Conservation (phyloP, 805 yeast species). For the Candida rishiriensis region DNA sequence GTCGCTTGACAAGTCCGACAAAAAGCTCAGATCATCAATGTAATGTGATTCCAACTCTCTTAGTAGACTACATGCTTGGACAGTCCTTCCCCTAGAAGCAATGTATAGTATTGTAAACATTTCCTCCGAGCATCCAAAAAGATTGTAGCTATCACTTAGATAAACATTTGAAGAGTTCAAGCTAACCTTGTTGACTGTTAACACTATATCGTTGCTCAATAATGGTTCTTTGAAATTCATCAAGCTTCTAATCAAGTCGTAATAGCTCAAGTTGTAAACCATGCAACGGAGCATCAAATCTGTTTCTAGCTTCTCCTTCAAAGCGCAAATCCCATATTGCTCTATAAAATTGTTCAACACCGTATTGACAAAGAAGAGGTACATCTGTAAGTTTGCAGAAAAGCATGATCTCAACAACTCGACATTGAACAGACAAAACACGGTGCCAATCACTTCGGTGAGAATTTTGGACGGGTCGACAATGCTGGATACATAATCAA, state of each 20-base stretch:
- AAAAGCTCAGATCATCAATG: background rate
- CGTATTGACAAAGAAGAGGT: constrained; percentile 3
- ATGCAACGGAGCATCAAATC: constrained; percentile 4
- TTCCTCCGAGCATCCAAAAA: constrained; percentile 10
- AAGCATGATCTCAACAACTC: constrained; percentile 7
- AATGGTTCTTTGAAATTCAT: constrained; percentile 9
- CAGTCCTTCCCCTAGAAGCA: constrained; percentile 7
- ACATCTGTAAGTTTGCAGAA: background rate
- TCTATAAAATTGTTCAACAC: constrained; percentile 3
- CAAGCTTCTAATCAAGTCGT: constrained; percentile 7
- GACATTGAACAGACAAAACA: constrained; percentile 4
- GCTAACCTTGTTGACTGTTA: constrained; percentile 3
- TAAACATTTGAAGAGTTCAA: constrained; percentile 1
- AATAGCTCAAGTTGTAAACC: constrained; percentile 6
- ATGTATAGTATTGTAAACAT: constrained; percentile 6
- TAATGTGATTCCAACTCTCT: constrained; percentile 1
- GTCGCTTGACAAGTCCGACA: constrained; percentile 1
- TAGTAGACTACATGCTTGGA: constrained; percentile 3
- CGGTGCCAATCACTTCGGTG: constrained; percentile 6
- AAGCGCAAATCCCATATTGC: constrained; percentile 1
- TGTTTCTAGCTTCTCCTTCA: constrained; percentile 1
- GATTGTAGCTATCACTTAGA: constrained; percentile 8
- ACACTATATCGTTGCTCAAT: constrained; percentile 7
- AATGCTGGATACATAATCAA: background rate
- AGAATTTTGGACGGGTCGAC: background rate